Evolutionary conservation across 2,329 filamentous ascomycete genomes (phyloP).

Genomic region (Fusarium fracticaudum): DNA sequence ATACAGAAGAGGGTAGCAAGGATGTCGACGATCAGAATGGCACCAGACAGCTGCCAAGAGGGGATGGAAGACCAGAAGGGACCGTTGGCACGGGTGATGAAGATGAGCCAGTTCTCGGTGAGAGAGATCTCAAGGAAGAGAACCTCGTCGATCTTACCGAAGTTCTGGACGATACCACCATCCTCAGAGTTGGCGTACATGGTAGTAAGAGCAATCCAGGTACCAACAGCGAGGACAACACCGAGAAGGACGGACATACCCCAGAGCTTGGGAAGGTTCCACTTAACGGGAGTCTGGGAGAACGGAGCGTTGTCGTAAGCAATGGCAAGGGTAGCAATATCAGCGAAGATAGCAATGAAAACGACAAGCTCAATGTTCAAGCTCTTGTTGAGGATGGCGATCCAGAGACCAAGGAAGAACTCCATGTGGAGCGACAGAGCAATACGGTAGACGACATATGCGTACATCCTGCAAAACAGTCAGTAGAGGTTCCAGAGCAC

Average conservation of each 20-base stretch:
- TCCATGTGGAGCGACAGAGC: constrained; percentile 90
- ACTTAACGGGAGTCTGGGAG: constrained; percentile 88
- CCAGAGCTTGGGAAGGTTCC: constrained; percentile 95
- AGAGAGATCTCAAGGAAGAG: constrained; percentile 91
- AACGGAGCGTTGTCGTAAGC: constrained; percentile 93
- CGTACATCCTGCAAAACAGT: constrained; percentile 68
- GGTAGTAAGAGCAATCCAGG: constrained; percentile 89
- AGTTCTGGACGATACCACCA: constrained; percentile 90
- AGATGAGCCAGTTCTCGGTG: constrained; percentile 96
- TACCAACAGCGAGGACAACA: constrained; percentile 81
- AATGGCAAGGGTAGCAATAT: constrained; percentile 91
- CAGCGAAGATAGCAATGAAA: constrained; percentile 93
- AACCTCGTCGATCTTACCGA: constrained; percentile 81
- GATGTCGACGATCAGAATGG: constrained; percentile 83
- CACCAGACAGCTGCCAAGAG: constrained; percentile 83
- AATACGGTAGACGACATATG: constrained; percentile 95
- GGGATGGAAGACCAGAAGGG: constrained; percentile 92
- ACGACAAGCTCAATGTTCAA: constrained; percentile 89
- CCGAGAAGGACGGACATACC: constrained; percentile 89
- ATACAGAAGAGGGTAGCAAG: constrained; percentile 86
- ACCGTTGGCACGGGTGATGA: constrained; percentile 93
- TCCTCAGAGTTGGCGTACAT: constrained; percentile 76
- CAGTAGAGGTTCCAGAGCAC: too few relatives aligned
- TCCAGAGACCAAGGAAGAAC: constrained; percentile 92
- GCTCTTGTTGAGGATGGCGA: constrained; percentile 84